These are phyloP conservation scores for Candida koratica DNA, from an alignment of 805 yeast genomes.

Conservation along the genomic window DNA sequence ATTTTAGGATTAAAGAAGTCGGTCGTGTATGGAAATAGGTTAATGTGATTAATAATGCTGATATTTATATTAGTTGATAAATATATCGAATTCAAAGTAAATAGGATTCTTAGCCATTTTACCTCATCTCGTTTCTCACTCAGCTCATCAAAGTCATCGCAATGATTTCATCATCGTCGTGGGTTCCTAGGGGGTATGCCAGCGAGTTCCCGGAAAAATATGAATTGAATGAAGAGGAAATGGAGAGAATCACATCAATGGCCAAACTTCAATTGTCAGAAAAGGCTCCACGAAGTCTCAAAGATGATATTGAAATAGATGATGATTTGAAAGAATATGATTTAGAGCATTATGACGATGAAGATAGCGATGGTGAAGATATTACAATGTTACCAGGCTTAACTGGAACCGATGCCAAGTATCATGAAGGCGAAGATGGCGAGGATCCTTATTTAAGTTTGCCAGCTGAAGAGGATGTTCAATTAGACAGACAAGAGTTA, in stretches of 20 bases:
- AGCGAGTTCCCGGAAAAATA: slow-evolving; percentile 88
- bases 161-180: slow-evolving; percentile 87
- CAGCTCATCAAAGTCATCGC: background rate
- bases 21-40: too few species aligned
- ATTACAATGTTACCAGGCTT: slow-evolving; percentile 72
- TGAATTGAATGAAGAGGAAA: slow-evolving; percentile 85
- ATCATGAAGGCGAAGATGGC: slow-evolving; percentile 44
- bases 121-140: slow-evolving; percentile 10
- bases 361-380: slow-evolving; percentile 52
- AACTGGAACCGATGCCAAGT: slow-evolving; percentile 54
- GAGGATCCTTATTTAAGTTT: slow-evolving; percentile 61
- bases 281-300: slow-evolving; percentile 43
- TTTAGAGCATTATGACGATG: slow-evolving; percentile 78
- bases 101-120: too few species aligned
- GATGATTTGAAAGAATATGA: slow-evolving; percentile 88
- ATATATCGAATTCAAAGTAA: too few species aligned
- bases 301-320: slow-evolving; percentile 60
- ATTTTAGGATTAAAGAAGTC: too few species aligned
- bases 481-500: slow-evolving; percentile 77
- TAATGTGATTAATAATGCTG: too few species aligned
- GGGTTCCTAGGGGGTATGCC: slow-evolving; percentile 97
- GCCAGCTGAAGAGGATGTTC: slow-evolving; percentile 57
- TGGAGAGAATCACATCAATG: slow-evolving; percentile 82
- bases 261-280: slow-evolving; percentile 80
- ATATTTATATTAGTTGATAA: too few species aligned